These are phyloP conservation scores for Fusarium pseudonygamai DNA, from an alignment of 2,329 filamentous ascomycete species.

Conservation along the genomic window DNA sequence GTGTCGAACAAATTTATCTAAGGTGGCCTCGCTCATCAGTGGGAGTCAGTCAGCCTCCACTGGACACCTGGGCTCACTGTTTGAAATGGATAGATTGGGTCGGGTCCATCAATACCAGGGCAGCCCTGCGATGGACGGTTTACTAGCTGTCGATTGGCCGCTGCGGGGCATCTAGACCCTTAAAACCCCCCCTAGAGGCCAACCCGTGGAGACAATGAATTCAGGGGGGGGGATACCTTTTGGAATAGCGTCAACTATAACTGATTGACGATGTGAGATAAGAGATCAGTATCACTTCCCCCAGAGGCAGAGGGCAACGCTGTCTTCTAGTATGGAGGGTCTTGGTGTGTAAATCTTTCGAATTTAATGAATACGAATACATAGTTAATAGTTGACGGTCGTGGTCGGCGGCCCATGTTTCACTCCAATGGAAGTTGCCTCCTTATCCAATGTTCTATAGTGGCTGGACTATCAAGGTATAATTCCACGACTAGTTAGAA, in stretches of 20 bases:
- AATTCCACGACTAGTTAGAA: neutral
- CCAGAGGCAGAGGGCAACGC: neutral
- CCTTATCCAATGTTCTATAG: neutral
- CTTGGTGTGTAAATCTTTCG: neutral
- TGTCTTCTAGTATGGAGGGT: neutral
- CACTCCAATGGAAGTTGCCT: neutral
- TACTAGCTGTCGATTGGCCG: constrained; percentile 39
- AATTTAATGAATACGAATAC: neutral
- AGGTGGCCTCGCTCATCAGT: constrained; percentile 18
- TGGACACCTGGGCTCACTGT: neutral
- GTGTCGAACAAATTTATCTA: constrained; percentile 36
- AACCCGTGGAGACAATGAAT: constrained; percentile 9
- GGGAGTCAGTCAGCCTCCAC: neutral
- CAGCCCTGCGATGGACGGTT: constrained; percentile 33
- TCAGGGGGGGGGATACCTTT: constrained; percentile 12
- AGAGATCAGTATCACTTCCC: neutral
- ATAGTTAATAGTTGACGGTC: neutral
- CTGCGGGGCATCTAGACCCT: constrained; percentile 36
- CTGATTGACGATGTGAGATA: neutral
- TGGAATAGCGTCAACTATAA: neutral
- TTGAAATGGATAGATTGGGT: constrained; percentile 20
- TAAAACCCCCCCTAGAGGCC: constrained; percentile 11
- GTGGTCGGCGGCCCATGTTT: neutral
- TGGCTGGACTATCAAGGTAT: neutral
- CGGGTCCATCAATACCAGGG: constrained; percentile 12